A percentile compares a stretch with the other conserved stretches of the same genome.
Conservation (phyloP, 2,329 filamentous ascomycete species). For the Phyllosticta paracitricarpa region DNA sequence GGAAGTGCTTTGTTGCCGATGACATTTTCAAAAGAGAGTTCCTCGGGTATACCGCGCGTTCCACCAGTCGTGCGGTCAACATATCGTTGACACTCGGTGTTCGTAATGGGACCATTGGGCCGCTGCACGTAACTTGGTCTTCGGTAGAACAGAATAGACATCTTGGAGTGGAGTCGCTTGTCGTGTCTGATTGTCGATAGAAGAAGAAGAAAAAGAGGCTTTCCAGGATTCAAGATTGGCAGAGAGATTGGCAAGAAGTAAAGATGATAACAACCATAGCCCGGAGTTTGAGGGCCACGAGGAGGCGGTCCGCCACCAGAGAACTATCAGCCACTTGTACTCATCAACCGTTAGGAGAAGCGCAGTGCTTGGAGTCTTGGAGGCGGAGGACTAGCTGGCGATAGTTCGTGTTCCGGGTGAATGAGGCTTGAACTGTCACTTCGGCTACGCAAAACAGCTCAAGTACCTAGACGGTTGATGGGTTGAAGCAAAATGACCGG, state of each 20-base stretch:
- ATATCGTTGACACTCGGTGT: slow-evolving; percentile 11
- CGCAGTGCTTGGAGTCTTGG: neutral
- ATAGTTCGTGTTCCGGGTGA: neutral
- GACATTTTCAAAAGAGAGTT: slow-evolving; percentile 66
- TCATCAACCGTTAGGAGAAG: neutral
- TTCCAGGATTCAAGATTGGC: neutral
- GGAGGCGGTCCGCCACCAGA: neutral
- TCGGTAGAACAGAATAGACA: slow-evolving; percentile 14
- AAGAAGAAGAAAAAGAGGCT: neutral
- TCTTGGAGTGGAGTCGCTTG: neutral
- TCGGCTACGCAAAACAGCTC: neutral
- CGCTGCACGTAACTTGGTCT: slow-evolving; percentile 11
- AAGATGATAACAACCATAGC: neutral
- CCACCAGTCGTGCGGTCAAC: slow-evolving; percentile 10
- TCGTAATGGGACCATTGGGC: slow-evolving; percentile 8
- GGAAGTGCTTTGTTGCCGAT: slow-evolving; percentile 64
- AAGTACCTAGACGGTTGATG: neutral
- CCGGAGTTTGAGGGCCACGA: neutral
- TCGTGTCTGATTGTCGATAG: neutral
- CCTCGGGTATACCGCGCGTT: slow-evolving; percentile 53
- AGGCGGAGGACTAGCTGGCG: neutral
- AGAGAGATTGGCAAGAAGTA: neutral
- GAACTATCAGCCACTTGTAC: neutral
- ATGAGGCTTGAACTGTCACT: neutral
- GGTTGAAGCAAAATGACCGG: neutral